Evolutionary conservation across 83 land plant species (phyloP).

Genomic region (Larix sibirica): DNA sequence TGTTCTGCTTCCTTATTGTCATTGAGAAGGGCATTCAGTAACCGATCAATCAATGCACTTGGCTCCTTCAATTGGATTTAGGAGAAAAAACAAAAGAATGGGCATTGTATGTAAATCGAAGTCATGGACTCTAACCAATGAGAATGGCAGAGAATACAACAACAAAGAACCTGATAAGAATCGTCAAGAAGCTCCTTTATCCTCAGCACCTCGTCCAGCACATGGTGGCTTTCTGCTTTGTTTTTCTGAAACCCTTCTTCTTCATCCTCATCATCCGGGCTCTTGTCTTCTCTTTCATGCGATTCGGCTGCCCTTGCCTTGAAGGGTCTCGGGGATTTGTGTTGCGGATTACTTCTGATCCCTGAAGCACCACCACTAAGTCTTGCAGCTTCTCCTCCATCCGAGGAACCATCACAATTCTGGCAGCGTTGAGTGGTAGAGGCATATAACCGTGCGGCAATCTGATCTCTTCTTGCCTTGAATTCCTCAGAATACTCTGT

Average conservation of each 20-base stretch:
- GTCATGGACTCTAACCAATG: background rate
- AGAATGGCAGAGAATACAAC: background rate
- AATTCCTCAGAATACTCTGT: constrained; percentile 42
- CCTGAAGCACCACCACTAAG: too few relatives aligned
- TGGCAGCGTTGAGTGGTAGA: constrained; percentile 15
- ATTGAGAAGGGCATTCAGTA: background rate
- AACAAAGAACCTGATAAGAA: constrained; percentile 48
- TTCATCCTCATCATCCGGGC: constrained; percentile 7
- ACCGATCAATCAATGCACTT: background rate
- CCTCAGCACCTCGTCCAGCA: constrained; percentile 31
- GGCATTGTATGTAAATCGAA: background rate
- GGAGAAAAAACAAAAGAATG: background rate
- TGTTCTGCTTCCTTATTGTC: background rate
- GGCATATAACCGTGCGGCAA: constrained; percentile 52
- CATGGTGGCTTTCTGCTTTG: constrained; percentile 25
- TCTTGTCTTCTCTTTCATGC: background rate
- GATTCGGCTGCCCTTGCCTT: background rate
- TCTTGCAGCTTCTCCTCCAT: too few relatives aligned
- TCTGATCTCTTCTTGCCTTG: constrained; percentile 38
- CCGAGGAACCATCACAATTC: constrained; percentile 21
- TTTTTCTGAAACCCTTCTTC: constrained; percentile 21
- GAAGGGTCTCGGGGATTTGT: background rate
- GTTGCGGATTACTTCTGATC: background rate
- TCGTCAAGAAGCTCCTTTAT: constrained; percentile 56
- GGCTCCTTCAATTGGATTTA: background rate